These are phyloP conservation scores for Diaporthe ilicicola DNA, from an alignment of 2,329 filamentous ascomycete species.

Conservation along the genomic window DNA sequence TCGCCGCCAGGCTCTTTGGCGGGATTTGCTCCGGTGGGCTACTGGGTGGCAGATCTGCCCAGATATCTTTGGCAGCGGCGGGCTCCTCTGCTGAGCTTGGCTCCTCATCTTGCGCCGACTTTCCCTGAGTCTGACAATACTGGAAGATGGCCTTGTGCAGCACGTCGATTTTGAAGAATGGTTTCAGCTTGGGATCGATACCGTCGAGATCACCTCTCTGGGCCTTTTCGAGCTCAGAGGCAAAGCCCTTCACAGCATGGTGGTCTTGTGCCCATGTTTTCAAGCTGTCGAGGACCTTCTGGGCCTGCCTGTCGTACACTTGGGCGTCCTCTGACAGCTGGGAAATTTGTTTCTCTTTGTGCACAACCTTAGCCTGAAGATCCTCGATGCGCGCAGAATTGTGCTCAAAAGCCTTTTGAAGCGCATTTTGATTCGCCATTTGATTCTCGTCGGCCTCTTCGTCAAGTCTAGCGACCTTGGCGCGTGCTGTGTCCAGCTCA, in stretches of 20 bases:
- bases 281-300: constrained; percentile 15
- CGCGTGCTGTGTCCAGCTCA: constrained; percentile 12
- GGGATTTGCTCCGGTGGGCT: background rate
- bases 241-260: background rate
- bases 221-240: background rate
- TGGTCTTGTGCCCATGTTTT: constrained; percentile 22
- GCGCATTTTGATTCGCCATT: background rate
- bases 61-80: background rate
- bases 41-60: background rate
- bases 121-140: constrained; percentile 11
- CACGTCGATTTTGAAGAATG: constrained; percentile 26
- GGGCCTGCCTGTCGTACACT: constrained; percentile 17
- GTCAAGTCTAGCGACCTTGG: background rate
- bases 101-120: background rate
- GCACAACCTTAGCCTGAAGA: constrained; percentile 7
- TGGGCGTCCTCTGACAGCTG: constrained; percentile 19
- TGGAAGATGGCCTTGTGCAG: constrained; percentile 23
- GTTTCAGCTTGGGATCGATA: constrained; percentile 23
- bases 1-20: background rate
- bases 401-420: background rate
- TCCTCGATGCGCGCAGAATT: background rate
- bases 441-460: constrained; percentile 1
- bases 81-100: background rate
- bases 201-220: background rate
- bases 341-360: constrained; percentile 18